Evolutionary conservation across 495 filamentous ascomycete species (phyloP).

Genomic region (Geoglossum glabrum): DNA sequence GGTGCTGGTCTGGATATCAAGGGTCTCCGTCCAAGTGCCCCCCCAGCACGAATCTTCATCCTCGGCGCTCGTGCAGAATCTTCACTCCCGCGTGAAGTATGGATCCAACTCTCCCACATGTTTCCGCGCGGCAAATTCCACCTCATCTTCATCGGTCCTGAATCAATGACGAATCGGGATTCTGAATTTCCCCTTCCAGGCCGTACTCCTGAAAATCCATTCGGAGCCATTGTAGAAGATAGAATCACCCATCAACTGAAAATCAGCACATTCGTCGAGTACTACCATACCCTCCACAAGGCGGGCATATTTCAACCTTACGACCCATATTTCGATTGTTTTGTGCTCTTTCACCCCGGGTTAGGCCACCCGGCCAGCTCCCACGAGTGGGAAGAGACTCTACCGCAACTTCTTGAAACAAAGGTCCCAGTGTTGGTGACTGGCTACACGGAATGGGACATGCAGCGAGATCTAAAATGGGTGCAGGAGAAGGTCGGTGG

Average conservation of each 20-base stretch:
- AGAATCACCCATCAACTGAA: constrained; percentile 69
- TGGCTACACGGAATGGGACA: constrained; percentile 87
- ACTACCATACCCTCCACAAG: constrained; percentile 91
- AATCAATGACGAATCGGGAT: constrained; percentile 81
- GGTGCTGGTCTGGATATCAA: constrained; percentile 58
- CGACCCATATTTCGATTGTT: constrained; percentile 94
- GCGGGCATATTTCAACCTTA: constrained; percentile 75
- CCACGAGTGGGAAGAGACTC: constrained; percentile 80
- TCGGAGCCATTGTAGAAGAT: constrained; percentile 80
- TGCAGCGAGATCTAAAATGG: constrained; percentile 80
- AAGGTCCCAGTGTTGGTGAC: constrained; percentile 87
- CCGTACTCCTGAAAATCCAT: constrained; percentile 67
- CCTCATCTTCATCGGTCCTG: constrained; percentile 85
- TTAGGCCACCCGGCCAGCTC: constrained; percentile 82
- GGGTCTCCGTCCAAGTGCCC: constrained; percentile 61
- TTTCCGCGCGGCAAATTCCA: constrained; percentile 70
- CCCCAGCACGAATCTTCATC: constrained; percentile 79
- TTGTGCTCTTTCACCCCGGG: constrained; percentile 90
- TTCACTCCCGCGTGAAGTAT: constrained; percentile 79
- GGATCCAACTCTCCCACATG: constrained; percentile 76
- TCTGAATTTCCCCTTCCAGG: constrained; percentile 77
- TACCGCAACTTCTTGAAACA: constrained; percentile 78
- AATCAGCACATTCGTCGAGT: constrained; percentile 91
- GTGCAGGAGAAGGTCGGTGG: constrained; percentile 62
- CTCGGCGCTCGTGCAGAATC: constrained; percentile 92